Evolutionary conservation across 768 basidiomycete species (phyloP), one percentile per base, ranked within the genome.

Genomic region (Termitomyces sp.): DNA sequence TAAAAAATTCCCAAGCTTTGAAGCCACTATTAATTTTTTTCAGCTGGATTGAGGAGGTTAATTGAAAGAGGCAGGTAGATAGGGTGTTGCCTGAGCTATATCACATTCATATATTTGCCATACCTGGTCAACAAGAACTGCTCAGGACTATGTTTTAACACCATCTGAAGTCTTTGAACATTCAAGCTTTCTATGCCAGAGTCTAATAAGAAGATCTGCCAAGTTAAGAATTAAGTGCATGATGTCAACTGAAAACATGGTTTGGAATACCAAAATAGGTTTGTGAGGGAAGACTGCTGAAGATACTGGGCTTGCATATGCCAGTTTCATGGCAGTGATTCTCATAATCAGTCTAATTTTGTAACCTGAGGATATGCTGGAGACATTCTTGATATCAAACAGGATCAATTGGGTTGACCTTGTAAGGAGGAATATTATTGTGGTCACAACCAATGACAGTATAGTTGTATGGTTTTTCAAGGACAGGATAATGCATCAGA

Each of bases 201-300:
- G 66, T 5, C 48, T 33, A 39, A 78, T 24, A 13, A 74, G 36
- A 10, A 77, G 67, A 40, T 80, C 77, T 2, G 71, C 49, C 2
- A 78, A 24, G 62, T 80, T 81, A 9, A 81, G 62, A 2, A 60
- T 56, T 1, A 73, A 64, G 60, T 81, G 79, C 76, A 79, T 79
- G 18, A 74, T 58, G 45, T 81, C 74, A 0, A 55, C 59, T 14
- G 62, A 55, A 53, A 77, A 79, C 44, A 68, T 69, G 0, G n/a
- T 53, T 48, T 0, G 75, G 74, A 45, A 76, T 62, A 0, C 64
- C 62, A 18, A 76, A 64, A 20, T 58, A 65, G 2, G 55, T 40
- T 1, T 57, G 33, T 2, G 56, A 1, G 32, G 50, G 60, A 1
- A 77, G 56, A 0, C 72, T 75, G 27, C 56, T 60, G 47, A 78